A percentile compares a stretch with the other conserved stretches of the same genome.
phyloP scores from a whole-genome alignment of 768 basidiomycete species.

The Filobasidium wieringae region DNA sequence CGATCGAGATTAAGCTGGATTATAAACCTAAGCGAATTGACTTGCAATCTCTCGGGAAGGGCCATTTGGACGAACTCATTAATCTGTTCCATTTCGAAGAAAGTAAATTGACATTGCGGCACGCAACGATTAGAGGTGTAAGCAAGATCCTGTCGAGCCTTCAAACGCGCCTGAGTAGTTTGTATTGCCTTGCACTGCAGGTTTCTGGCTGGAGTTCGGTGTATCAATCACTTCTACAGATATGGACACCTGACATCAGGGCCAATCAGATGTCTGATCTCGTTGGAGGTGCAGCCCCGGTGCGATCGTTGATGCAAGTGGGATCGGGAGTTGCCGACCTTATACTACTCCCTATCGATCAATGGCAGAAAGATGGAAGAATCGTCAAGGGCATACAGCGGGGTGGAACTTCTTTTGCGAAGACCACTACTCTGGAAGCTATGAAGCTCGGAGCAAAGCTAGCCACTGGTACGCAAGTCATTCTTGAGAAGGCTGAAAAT shows the following conservation, averaged over 20 bases:
- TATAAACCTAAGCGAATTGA: conserved; percentile 97
- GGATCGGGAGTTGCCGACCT: conserved; percentile 95
- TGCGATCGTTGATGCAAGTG: conserved; percentile 92
- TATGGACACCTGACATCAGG: conserved; percentile 99
- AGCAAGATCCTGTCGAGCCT: conserved; percentile 31
- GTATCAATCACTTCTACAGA: conserved; percentile 83
- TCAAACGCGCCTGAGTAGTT: neutral
- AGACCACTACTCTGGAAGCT: conserved; percentile 88
- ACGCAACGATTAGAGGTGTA: conserved; percentile 83
- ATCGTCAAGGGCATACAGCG: conserved; percentile 86
- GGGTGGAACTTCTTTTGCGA: conserved; percentile 83
- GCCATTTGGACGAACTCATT: conserved; percentile 91
- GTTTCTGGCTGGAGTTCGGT: conserved; percentile 84
- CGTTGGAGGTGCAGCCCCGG: conserved; percentile 89
- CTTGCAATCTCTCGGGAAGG: conserved; percentile 77
- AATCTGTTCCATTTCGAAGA: conserved; percentile 99
- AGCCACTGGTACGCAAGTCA: conserved; percentile 95
- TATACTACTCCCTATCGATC: conserved; percentile 86
- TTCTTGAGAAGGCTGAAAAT: conserved; percentile 85
- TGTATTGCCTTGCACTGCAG: conserved; percentile 41
- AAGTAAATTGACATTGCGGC: conserved; percentile 91
- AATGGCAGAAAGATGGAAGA: conserved; percentile 93
- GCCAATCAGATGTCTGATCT: conserved; percentile 95
- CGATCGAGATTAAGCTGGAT: conserved; percentile 87
- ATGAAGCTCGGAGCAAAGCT: conserved; percentile 85